Conservation (phyloP, 2,329 filamentous ascomycete genomes). For the Parastagonospora avenae region DNA sequence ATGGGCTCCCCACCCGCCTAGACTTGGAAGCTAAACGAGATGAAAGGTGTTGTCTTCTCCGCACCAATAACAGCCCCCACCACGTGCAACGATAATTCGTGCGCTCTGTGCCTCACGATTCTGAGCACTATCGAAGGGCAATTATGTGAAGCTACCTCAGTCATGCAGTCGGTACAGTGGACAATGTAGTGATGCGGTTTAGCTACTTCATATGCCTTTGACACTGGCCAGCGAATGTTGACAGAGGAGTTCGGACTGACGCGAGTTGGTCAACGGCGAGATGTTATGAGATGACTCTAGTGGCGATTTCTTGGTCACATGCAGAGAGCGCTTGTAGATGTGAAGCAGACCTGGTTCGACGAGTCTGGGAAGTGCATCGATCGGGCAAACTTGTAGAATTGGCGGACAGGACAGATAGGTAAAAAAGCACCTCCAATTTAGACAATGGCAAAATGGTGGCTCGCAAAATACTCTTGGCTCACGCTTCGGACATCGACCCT, state of each 20-base stretch:
- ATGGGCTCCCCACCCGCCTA: too few species aligned
- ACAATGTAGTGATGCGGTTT: slow-evolving; percentile 39
- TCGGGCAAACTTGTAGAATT: slow-evolving; percentile 19
- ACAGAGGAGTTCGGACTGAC: slow-evolving; percentile 28
- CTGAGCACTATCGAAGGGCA: too few species aligned
- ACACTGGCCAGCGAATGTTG: slow-evolving; percentile 29
- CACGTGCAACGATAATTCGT: too few species aligned
- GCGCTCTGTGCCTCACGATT: too few species aligned
- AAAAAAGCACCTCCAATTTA: slow-evolving; percentile 25
- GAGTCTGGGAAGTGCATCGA: slow-evolving; percentile 26
- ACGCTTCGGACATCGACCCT: slow-evolving; percentile 48
- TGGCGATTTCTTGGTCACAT: slow-evolving; percentile 37
- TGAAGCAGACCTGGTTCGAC: slow-evolving; percentile 58
- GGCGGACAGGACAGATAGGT: neutral
- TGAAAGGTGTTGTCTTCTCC: too few species aligned
- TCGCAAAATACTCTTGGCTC: slow-evolving; percentile 54
- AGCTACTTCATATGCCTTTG: slow-evolving; percentile 28
- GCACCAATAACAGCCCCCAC: too few species aligned
- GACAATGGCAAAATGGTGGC: slow-evolving; percentile 60
- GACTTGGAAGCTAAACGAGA: too few species aligned
- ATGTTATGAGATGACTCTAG: slow-evolving; percentile 21
- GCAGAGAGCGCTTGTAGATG: slow-evolving; percentile 61
- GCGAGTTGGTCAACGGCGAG: slow-evolving; percentile 32
- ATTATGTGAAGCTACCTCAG: too few species aligned
- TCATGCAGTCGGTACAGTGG: slow-evolving; percentile 35